Conservation (phyloP, 441 rosid species). For the Gossypium aridum region DNA sequence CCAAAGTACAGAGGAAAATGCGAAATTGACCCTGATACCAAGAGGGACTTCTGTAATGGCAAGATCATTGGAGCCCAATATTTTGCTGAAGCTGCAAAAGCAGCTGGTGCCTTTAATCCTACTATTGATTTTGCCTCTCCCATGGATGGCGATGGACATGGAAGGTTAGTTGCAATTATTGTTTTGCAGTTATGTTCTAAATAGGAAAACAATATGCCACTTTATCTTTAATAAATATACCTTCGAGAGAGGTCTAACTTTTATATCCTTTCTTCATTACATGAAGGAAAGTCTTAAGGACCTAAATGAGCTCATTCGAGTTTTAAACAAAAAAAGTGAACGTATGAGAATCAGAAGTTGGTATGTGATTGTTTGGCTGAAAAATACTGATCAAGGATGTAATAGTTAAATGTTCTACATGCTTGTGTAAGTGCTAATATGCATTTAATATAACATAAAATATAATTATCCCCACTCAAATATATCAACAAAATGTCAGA, state of each 20-base stretch:
- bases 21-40: conserved; percentile 71
- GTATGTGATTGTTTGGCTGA: not conserved
- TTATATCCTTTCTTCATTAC: not conserved
- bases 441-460: not conserved
- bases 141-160: conserved; percentile 99
- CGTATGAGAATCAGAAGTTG: not conserved
- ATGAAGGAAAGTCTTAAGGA: conserved; percentile 1
- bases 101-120: conserved; percentile 90
- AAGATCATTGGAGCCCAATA: conserved; percentile 97
- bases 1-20: conserved; percentile 91
- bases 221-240: not conserved
- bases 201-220: not conserved
- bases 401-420: too few species aligned
- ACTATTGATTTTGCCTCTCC: conserved; percentile 88
- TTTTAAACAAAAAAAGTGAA: not conserved
- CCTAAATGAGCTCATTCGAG: not conserved
- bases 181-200: not conserved
- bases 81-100: conserved; percentile 94
- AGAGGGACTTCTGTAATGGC: conserved; percentile 74
- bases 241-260: not conserved
- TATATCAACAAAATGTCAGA: not conserved
- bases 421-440: not conserved
- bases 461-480: not conserved
- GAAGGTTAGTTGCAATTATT: conserved; percentile 51
- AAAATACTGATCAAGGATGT: not conserved